Percentiles rank a stretch among this genome's conserved stretches.
Evolutionary conservation across 2,329 filamentous ascomycete genomes (phyloP).

Genomic region (Ophiocordyceps polyrhachis-furcata): DNA sequence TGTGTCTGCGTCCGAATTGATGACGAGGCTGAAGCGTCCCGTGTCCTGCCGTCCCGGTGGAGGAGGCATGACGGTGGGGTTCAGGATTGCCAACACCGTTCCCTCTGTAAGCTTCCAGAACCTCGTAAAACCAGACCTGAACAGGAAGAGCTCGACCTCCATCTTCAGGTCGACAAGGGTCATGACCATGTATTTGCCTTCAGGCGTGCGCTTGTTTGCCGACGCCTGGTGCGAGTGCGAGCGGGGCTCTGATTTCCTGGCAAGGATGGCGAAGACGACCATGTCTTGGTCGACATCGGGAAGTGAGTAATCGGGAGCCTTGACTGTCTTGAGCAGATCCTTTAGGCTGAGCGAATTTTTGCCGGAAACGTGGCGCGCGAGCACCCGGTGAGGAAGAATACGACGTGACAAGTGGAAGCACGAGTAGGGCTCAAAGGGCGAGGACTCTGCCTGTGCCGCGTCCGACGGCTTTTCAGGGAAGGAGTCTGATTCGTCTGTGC

Average conservation of each 20-base stretch:
- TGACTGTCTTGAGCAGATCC: slow-evolving; percentile 63
- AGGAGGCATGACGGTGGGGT: slow-evolving; percentile 80
- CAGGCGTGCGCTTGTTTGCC: slow-evolving; percentile 23
- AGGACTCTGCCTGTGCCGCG: slow-evolving; percentile 7
- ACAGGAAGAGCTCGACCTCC: slow-evolving; percentile 83
- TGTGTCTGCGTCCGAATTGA: slow-evolving; percentile 73
- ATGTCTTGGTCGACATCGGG: slow-evolving; percentile 75
- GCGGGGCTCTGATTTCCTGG: slow-evolving; percentile 70
- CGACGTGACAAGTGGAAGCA: slow-evolving; percentile 67
- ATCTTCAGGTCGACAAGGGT: slow-evolving; percentile 75
- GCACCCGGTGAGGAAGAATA: slow-evolving; percentile 60
- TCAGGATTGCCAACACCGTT: slow-evolving; percentile 82
- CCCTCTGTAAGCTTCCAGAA: slow-evolving; percentile 90
- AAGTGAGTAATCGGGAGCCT: slow-evolving; percentile 62
- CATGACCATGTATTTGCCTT: slow-evolving; percentile 81
- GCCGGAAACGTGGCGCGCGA: slow-evolving; percentile 58
- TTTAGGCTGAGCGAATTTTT: slow-evolving; percentile 66
- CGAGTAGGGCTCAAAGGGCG: slow-evolving; percentile 72
- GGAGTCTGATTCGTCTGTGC: slow-evolving; percentile 5
- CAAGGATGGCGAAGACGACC: slow-evolving; percentile 75
- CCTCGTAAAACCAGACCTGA: slow-evolving; percentile 72
- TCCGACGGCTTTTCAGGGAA: slow-evolving; percentile 2
- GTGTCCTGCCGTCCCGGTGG: slow-evolving; percentile 56
- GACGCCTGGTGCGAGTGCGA: slow-evolving; percentile 33
- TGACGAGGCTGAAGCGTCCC: slow-evolving; percentile 67